These are phyloP conservation scores for Cryptococcus wingfieldii DNA, from an alignment of 1,284 basidiomycete genomes.

Conservation along the genomic window DNA sequence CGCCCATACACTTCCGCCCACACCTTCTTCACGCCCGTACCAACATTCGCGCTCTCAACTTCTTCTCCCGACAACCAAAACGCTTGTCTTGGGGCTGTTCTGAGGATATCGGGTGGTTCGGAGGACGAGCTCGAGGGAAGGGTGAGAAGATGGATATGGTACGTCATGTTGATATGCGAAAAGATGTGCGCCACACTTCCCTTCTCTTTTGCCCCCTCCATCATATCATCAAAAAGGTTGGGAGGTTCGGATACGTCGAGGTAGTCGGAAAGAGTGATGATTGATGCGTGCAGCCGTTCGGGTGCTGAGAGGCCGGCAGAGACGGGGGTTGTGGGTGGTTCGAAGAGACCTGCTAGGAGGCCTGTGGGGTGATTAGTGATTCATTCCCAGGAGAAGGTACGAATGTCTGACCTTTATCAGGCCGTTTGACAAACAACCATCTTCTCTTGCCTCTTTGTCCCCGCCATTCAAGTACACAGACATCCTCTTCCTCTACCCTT, in stretches of 20 bases:
- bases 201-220: slow-evolving; percentile 1
- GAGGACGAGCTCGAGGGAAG: neutral
- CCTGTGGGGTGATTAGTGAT: slow-evolving; percentile 54
- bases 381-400: neutral
- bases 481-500: slow-evolving; percentile 77
- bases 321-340: slow-evolving; percentile 42
- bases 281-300: slow-evolving; percentile 10
- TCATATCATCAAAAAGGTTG: neutral
- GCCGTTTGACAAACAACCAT: slow-evolving; percentile 74
- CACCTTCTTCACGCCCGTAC: slow-evolving; percentile 49
- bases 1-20: slow-evolving; percentile 41
- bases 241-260: slow-evolving; percentile 1
- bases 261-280: slow-evolving; percentile 1
- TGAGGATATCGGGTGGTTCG: neutral
- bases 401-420: slow-evolving; percentile 64
- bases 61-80: slow-evolving; percentile 33
- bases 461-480: slow-evolving; percentile 79
- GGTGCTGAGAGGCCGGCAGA: neutral
- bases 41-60: slow-evolving; percentile 41
- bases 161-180: slow-evolving; percentile 86
- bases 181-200: slow-evolving; percentile 78
- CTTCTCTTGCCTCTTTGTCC: slow-evolving; percentile 38
- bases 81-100: neutral
- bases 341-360: slow-evolving; percentile 72
- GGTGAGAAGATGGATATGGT: slow-evolving; percentile 56